Evolutionary conservation across 768 basidiomycete genomes (phyloP).

Genomic region (Suillus occidentalis): DNA sequence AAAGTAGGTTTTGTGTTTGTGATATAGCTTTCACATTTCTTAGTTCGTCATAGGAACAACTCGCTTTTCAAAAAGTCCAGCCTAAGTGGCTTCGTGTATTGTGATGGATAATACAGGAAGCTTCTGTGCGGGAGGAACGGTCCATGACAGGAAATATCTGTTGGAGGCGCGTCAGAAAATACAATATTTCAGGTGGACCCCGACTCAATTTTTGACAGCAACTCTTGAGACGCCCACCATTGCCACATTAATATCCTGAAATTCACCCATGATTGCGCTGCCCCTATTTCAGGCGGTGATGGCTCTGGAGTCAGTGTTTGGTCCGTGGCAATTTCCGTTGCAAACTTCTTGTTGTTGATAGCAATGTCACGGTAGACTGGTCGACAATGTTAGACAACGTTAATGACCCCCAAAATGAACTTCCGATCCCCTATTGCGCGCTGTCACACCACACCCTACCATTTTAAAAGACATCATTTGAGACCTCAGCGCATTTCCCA

Average conservation of each 20-base stretch:
- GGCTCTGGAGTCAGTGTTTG: slow-evolving; percentile 90
- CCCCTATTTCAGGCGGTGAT: slow-evolving; percentile 82
- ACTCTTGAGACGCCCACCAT: slow-evolving; percentile 95
- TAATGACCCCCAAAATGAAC: slow-evolving; percentile 41
- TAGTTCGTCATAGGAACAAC: slow-evolving; percentile 69
- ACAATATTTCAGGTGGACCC: background rate
- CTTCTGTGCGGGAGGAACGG: slow-evolving; percentile 86
- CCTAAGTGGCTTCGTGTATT: slow-evolving; percentile 89
- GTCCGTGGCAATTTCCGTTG: slow-evolving; percentile 73
- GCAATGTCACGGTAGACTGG: slow-evolving; percentile 40
- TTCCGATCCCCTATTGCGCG: slow-evolving; percentile 73
- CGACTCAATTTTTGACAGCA: slow-evolving; percentile 30
- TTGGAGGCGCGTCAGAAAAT: slow-evolving; percentile 80
- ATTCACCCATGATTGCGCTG: slow-evolving; percentile 83
- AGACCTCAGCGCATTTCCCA: slow-evolving; percentile 78
- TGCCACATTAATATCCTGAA: slow-evolving; percentile 79
- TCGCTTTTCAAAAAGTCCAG: slow-evolving; percentile 74
- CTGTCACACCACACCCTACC: slow-evolving; percentile 92
- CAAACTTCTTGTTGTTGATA: slow-evolving; percentile 17
- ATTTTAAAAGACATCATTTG: slow-evolving; percentile 78
- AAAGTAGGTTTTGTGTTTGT: slow-evolving; percentile 52
- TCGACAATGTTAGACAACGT: slow-evolving; percentile 13
- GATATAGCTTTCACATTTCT: background rate
- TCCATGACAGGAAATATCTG: slow-evolving; percentile 85
- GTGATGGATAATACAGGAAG: slow-evolving; percentile 69